Base-by-base conservation (phyloP, 176 grass and related monocot species). In the Dactylis glomerata region DNA sequence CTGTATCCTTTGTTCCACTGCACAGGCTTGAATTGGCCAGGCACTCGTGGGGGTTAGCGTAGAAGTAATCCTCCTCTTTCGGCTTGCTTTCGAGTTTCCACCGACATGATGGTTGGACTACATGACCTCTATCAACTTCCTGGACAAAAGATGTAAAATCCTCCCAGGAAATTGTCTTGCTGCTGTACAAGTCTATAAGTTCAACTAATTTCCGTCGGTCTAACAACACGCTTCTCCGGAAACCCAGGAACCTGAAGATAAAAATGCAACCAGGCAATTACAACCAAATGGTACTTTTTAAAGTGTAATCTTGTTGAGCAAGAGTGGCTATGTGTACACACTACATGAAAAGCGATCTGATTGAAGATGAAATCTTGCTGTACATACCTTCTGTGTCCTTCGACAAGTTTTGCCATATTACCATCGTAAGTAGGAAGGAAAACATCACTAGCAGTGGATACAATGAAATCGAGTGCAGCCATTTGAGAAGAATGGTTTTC, bases 1-100 rank as follows among this genome's bases (percentile, higher is more conserved):
- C 52, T 22, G 82, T 27, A 28, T 84, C 69, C 22, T 19, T 41
- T 24, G 23, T 74, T 73, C 63, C 56, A 65, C 55, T 77, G 84
- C 94, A 97, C 37, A 80, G 32, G 62, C 55, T 87, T 66, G 85
- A 76, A 92, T 94, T 92, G 37, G 59, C 73, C 45, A 97, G 64
- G 90, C 94, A 97, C 81, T 97, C 92, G 5, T 91, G 87, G 47
- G 95, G 95, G 86, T 97, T 94, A 55, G 90, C 81, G 23, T 94
- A 97, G 79, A 97, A 97, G 81, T 97, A 97, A 84, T 97, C 95
- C 87, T 97, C 95, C 75, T 97, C 95, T 74, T 97, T 97, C 10
- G 88, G 92, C 83, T 91, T 97, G 69, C 77, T 89, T 47, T 81
- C 76, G 80, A 94, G 61, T 78, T 91, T 81, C 50, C 22, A 85